Base-by-base conservation (phyloP, 768 basidiomycete genomes). In the Inosperma sp. region DNA sequence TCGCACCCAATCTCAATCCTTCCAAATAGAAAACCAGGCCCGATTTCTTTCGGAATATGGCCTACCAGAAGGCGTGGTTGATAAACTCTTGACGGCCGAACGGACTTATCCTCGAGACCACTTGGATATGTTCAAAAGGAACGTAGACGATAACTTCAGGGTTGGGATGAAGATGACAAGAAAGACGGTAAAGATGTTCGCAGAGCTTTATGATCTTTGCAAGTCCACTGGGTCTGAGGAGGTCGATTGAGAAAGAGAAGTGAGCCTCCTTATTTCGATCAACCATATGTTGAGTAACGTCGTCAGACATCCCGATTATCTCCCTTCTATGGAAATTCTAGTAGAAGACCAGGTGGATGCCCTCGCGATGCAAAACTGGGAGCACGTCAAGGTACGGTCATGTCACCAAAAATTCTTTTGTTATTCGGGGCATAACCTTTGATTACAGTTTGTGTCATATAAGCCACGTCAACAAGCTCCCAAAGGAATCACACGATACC, bases 351-450 rank as follows among this genome's bases (percentile, higher is more conserved):
- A 96, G 61, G 75, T 91, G 74, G 93, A 98, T 65, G 86, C 86
- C 3, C 78, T 98, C 59, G 79, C 82, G 3, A 98, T 98, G 96
- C 96, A 98, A 71, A 99, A 99, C 60, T 99, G 96, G 96, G 93
- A 97, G 31, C 96, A 98, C 62, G 78, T 94, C 16, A 90, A 96
- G 77, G 94, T 91, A 74, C 60, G 16, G 7, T 25, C 29, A 13
- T 29, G 7, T n/a, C n/a, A n/a, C 36, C 14, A 19, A 9, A 36
- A 5, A 12, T 19, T 12, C 35, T 6, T 12, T 16, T 26, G 14
- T 16, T 4, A n/a, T 23, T 36, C 17, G 12, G 50, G 12, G 16
- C 13, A 34, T 22, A 1, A 43, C 26, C 22, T 48, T n/a, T n/a
- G n/a, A n/a, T n/a, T n/a, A n/a, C n/a, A 96, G 93, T 93, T 88